Percentiles rank a stretch among this genome's conserved stretches.
Conservation (phyloP, 2,329 filamentous ascomycete species). For the Mycosphaerella sp. region DNA sequence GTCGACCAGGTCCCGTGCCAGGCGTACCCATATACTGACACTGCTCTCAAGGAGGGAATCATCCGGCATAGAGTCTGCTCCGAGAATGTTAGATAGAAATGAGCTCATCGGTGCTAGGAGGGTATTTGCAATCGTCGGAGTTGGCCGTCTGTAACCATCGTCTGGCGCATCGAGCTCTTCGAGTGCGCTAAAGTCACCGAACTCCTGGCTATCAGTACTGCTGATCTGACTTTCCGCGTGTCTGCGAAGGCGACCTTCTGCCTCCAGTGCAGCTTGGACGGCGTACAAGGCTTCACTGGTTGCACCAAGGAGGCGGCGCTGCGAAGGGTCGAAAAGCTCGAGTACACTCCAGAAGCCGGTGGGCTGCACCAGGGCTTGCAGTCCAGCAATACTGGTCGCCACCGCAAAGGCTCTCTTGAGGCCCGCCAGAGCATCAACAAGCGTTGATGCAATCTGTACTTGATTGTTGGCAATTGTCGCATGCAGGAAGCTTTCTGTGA, state of each 20-base stretch:
- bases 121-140: slow-evolving; percentile 30
- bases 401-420: slow-evolving; percentile 45
- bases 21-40: slow-evolving; percentile 50
- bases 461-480: slow-evolving; percentile 52
- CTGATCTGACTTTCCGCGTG: slow-evolving; percentile 29
- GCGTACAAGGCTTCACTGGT: slow-evolving; percentile 48
- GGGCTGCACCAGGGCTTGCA: slow-evolving; percentile 36
- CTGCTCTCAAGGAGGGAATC: slow-evolving; percentile 48
- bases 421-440: slow-evolving; percentile 48
- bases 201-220: slow-evolving; percentile 60
- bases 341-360: slow-evolving; percentile 40
- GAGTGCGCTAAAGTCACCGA: slow-evolving; percentile 53
- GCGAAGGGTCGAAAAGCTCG: slow-evolving; percentile 45
- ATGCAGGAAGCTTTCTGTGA: slow-evolving; percentile 45
- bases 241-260: slow-evolving; percentile 17
- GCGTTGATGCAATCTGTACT: slow-evolving; percentile 48
- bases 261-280: slow-evolving; percentile 37
- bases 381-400: slow-evolving; percentile 22
- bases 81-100: slow-evolving; percentile 56
- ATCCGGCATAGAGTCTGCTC: slow-evolving; percentile 50
- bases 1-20: slow-evolving; percentile 45
- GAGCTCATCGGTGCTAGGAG: slow-evolving; percentile 46
- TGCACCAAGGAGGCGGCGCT: slow-evolving; percentile 38
- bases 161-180: slow-evolving; percentile 35
- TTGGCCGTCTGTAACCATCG: background rate